These are phyloP conservation scores for Leccinum idahoense DNA, from an alignment of 1,284 basidiomycete species.

Conservation along the genomic window DNA sequence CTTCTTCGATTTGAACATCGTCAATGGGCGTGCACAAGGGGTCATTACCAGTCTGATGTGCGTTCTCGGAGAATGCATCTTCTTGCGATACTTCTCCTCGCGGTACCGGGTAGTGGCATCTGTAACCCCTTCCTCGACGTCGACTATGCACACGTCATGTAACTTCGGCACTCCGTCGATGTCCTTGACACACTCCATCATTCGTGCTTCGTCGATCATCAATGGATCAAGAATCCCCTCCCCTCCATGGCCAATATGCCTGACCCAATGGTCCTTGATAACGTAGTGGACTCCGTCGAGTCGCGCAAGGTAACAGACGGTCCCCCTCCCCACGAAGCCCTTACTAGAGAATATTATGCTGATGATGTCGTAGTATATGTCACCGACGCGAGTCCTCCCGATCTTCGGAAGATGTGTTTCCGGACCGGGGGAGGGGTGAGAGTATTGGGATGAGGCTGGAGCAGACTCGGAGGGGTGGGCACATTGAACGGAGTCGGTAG, in stretches of 20 bases:
- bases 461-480: no score
- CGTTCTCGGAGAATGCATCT: background rate
- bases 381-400: background rate
- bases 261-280: background rate
- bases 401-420: background rate
- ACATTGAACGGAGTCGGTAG: no score
- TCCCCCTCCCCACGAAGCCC: background rate
- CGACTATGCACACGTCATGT: background rate
- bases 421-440: no score
- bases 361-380: background rate
- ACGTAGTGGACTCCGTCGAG: background rate
- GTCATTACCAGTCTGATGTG: background rate
- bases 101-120: background rate
- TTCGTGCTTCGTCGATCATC: background rate
- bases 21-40: background rate
- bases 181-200: background rate
- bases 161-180: background rate
- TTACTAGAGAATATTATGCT: background rate
- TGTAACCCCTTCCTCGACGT: background rate
- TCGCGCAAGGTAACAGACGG: background rate
- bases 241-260: background rate
- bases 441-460: no score
- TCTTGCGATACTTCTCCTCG: background rate
- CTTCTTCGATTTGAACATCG: background rate
- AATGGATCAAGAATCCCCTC: background rate